Evolutionary conservation across 2,329 filamentous ascomycete genomes (phyloP), one percentile per base, ranked within the genome.

Genomic region (Ophiostoma triangulosporum): DNA sequence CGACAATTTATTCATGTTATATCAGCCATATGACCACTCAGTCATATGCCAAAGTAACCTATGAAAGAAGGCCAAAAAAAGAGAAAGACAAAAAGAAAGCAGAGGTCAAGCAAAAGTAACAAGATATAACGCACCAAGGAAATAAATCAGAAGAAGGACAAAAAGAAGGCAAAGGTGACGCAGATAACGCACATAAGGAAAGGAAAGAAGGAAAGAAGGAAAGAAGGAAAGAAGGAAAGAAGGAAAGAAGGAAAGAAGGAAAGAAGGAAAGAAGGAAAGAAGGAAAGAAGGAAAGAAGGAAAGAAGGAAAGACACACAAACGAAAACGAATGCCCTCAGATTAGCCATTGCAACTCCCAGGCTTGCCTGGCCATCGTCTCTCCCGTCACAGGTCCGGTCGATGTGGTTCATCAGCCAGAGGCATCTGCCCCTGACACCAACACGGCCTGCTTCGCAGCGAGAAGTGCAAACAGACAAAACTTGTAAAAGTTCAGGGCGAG

Each of bases 241-340:
- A 2, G 6, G 27, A 49, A 29, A 40, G 22, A 20, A 48, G 33
- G 3, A 36, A 48, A 33, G 29, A 6, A 17, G 49, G 26, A 43
- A 6, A 27, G 26, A 48, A 50, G 40, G 15, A n/a, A 35, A 29
- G 29, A 46, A 26, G 8, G 2, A 38, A 35, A 31, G 26, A 43
- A 48, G 1, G n/a, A 32, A 3, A n/a, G n/a, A n/a, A n/a, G n/a
- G n/a, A n/a, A 45, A 11, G 22, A 15, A 49, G 15, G 3, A 6
- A 26, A 24, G 26, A 24, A 40, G n/a, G 5, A n/a, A 9, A 48
- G 27, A 11, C n/a, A 48, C 40, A 17, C 7, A 31, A 32, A 48
- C 14, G 27, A n/a, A n/a, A n/a, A n/a, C n/a, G n/a, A n/a, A 50
- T 54, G 63, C 67, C 56, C 56, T 57, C 56, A 57, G 56, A 57